phyloP scores from a whole-genome alignment of 768 basidiomycete species.

The Agaricus blazei region DNA sequence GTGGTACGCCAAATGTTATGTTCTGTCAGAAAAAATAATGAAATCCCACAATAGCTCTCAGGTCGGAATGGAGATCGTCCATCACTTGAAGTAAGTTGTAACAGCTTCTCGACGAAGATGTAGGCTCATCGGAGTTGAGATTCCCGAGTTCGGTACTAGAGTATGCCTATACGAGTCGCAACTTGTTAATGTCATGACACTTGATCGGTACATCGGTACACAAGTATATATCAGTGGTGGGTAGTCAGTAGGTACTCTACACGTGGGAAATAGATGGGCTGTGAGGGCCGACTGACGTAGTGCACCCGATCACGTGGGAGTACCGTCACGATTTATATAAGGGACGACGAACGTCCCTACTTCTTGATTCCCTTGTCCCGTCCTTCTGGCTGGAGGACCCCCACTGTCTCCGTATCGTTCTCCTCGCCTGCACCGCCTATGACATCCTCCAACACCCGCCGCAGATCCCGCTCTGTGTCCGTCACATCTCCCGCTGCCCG shows the following conservation, averaged over 20 bases:
- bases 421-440: slow-evolving; percentile 20
- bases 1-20: slow-evolving; percentile 12
- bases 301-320: background rate
- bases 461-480: slow-evolving; percentile 50
- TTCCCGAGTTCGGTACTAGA: background rate
- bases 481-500: slow-evolving; percentile 17
- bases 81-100: background rate
- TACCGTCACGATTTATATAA: background rate
- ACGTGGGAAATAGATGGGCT: too few relatives aligned
- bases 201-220: too few relatives aligned
- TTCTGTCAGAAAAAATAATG: background rate
- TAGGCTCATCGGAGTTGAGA: background rate
- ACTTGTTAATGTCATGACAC: background rate
- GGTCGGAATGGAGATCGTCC: background rate
- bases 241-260: too few relatives aligned
- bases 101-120: background rate
- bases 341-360: background rate
- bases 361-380: background rate
- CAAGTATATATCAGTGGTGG: background rate
- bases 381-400: background rate
- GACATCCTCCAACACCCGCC: slow-evolving; percentile 35
- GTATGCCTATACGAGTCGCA: slow-evolving; percentile 3
- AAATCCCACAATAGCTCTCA: slow-evolving; percentile 1
- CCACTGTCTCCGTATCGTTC: background rate
- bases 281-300: too few relatives aligned